These are phyloP conservation scores for Mycena olivaceomarginata DNA, from an alignment of 768 basidiomycete species.

Conservation along the genomic window DNA sequence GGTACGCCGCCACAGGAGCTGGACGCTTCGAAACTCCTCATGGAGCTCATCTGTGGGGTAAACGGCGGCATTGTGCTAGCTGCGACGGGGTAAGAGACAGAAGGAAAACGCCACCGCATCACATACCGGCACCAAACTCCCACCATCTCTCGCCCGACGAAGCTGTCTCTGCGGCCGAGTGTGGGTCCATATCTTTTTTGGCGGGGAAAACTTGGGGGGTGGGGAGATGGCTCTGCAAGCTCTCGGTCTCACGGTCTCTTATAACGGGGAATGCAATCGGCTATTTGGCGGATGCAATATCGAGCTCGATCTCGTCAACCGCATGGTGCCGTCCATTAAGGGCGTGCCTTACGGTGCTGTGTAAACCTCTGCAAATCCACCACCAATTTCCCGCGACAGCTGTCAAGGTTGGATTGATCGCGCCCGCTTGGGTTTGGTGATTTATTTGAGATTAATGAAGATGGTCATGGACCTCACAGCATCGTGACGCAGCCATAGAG, in stretches of 20 bases:
- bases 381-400: slow-evolving; percentile 5
- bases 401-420: slow-evolving; percentile 17
- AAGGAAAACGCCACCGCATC: not conserved
- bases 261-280: not conserved
- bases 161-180: not conserved
- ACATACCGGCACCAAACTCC: slow-evolving; percentile 2
- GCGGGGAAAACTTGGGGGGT: not conserved
- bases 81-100: not conserved
- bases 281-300: slow-evolving; percentile 15
- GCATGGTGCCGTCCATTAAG: not conserved
- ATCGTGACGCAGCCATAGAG: no score
- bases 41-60: not conserved
- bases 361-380: not conserved
- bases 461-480: no score
- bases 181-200: no score
- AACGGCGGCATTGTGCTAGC: not conserved
- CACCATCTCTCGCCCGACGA: slow-evolving; percentile 5
- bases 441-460: slow-evolving; percentile 10
- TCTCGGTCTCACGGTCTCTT: no score
- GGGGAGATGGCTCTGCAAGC: not conserved
- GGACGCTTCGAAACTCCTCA: not conserved
- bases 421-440: not conserved
- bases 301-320: not conserved
- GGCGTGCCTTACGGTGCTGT: not conserved
- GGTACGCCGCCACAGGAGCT: not conserved